These are phyloP conservation scores for Mycena crocata DNA, from an alignment of 768 basidiomycete genomes.

Conservation along the genomic window DNA sequence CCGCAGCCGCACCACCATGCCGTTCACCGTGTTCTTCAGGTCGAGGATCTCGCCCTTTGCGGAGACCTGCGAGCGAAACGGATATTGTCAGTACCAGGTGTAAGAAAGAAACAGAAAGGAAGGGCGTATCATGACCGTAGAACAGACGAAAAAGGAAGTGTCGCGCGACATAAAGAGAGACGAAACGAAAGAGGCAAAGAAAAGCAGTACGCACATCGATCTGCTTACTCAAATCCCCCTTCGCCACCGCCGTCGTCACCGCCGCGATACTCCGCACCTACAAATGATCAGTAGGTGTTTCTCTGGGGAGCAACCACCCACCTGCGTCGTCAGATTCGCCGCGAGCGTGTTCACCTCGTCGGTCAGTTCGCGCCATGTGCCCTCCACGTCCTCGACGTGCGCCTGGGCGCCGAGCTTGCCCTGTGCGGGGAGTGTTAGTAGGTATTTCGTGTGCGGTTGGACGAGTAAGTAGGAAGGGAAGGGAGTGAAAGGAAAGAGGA, in stretches of 20 bases:
- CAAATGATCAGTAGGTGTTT: neutral
- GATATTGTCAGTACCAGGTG: too few relatives aligned
- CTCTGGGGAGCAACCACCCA: neutral
- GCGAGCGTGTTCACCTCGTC: constrained; percentile 76
- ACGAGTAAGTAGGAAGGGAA: neutral
- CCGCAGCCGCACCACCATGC: constrained; percentile 90
- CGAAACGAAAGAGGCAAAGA: neutral
- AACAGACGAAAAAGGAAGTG: too few relatives aligned
- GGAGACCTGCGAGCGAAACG: constrained; percentile 90
- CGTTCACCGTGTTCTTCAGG: constrained; percentile 93
- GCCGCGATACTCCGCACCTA: constrained; percentile 85
- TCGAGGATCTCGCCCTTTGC: constrained; percentile 94
- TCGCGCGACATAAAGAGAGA: neutral
- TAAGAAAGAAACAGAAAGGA: neutral
- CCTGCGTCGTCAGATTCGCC: constrained; percentile 64
- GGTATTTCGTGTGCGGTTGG: neutral
- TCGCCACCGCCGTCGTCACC: constrained; percentile 79
- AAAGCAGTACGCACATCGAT: constrained; percentile 55
- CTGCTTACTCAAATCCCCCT: constrained; percentile 77
- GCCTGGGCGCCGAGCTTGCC: constrained; percentile 77
- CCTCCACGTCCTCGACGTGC: constrained; percentile 75
- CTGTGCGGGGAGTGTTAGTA: neutral
- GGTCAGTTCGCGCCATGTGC: constrained; percentile 74
- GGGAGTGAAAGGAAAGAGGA: neutral
- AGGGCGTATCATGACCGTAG: neutral